Percentiles rank a stretch among this genome's conserved stretches.
phyloP scores from a whole-genome alignment of 2,329 filamentous ascomycete species.

The Alternaria sp. region DNA sequence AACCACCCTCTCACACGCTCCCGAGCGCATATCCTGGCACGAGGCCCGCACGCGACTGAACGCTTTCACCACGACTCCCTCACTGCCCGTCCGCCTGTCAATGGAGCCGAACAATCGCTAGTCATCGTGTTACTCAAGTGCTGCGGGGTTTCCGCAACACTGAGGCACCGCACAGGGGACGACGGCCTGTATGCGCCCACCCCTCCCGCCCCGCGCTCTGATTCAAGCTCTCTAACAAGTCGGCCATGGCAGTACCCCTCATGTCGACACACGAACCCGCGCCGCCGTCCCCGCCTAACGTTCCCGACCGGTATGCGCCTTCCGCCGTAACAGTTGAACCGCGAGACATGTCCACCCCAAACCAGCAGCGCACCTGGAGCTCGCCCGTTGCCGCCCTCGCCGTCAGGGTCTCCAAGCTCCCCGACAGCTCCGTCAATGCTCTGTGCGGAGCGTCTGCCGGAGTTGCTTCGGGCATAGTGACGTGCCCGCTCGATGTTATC shows the following conservation, averaged over 20 bases:
- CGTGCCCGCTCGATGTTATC: conserved; percentile 97
- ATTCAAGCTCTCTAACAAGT: conserved; percentile 23
- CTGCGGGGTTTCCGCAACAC: conserved; percentile 52
- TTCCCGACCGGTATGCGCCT: conserved; percentile 45
- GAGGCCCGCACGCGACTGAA: background rate
- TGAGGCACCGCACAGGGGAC: conserved; percentile 48
- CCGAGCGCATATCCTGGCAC: conserved; percentile 1
- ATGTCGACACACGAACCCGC: conserved; percentile 47
- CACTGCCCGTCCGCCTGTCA: conserved; percentile 33
- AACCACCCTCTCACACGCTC: conserved; percentile 2
- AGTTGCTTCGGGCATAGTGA: conserved; percentile 91
- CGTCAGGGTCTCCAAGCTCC: conserved; percentile 54
- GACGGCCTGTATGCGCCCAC: conserved; percentile 44
- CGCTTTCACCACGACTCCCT: background rate
- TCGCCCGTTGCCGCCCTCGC: conserved; percentile 45
- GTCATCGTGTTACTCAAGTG: conserved; percentile 49
- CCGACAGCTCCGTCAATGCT: conserved; percentile 72
- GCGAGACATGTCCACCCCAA: conserved; percentile 27
- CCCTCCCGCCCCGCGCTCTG: background rate
- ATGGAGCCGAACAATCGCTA: conserved; percentile 52
- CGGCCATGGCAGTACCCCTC: conserved; percentile 35
- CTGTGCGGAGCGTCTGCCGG: conserved; percentile 87
- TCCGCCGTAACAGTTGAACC: conserved; percentile 16
- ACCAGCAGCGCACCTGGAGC: conserved; percentile 24
- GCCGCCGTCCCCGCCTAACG: conserved; percentile 45